Evolutionary conservation across 495 filamentous ascomycete species (phyloP).

Genomic region (Aspergillus affinis): DNA sequence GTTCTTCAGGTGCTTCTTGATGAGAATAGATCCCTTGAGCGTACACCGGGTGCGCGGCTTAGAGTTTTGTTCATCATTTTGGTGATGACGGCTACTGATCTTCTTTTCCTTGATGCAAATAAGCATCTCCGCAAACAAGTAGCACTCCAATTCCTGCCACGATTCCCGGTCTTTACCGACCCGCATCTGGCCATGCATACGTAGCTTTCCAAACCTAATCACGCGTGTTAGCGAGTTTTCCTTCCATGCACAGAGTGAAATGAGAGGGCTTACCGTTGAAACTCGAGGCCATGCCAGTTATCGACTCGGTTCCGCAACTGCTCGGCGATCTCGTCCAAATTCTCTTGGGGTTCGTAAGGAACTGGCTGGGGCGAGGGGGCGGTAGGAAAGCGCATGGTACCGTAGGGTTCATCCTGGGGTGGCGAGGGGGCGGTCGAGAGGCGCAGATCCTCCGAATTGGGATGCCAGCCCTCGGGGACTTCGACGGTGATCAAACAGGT

Average conservation of each 20-base stretch:
- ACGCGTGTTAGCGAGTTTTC: slow-evolving; percentile 12
- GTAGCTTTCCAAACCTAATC: slow-evolving; percentile 85
- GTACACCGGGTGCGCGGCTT: slow-evolving; percentile 73
- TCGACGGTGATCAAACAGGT: slow-evolving; percentile 95
- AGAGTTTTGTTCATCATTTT: slow-evolving; percentile 52
- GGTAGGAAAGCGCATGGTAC: slow-evolving; percentile 30
- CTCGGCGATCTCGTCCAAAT: slow-evolving; percentile 82
- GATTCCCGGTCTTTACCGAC: slow-evolving; percentile 96
- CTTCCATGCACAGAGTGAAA: slow-evolving; percentile 1
- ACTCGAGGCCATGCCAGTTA: slow-evolving; percentile 99
- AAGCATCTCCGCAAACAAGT: slow-evolving; percentile 97
- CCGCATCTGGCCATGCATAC: slow-evolving; percentile 84
- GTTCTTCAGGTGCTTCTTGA: slow-evolving; percentile 95
- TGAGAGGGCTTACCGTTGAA: slow-evolving; percentile 61
- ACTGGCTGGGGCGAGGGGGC: slow-evolving; percentile 32
- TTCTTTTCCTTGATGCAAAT: slow-evolving; percentile 99
- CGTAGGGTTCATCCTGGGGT: slow-evolving; percentile 44
- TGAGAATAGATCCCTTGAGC: slow-evolving; percentile 95
- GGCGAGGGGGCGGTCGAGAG: slow-evolving; percentile 56
- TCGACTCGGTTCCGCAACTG: slow-evolving; percentile 82
- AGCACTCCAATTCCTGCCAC: slow-evolving; percentile 98
- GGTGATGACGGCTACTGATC: slow-evolving; percentile 50
- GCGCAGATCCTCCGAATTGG: slow-evolving; percentile 80
- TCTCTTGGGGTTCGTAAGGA: slow-evolving; percentile 56
- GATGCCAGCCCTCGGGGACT: slow-evolving; percentile 87